Evolutionary conservation across 805 yeast species (phyloP), one percentile per base, ranked within the genome.

Genomic region (Candida insectorum): DNA sequence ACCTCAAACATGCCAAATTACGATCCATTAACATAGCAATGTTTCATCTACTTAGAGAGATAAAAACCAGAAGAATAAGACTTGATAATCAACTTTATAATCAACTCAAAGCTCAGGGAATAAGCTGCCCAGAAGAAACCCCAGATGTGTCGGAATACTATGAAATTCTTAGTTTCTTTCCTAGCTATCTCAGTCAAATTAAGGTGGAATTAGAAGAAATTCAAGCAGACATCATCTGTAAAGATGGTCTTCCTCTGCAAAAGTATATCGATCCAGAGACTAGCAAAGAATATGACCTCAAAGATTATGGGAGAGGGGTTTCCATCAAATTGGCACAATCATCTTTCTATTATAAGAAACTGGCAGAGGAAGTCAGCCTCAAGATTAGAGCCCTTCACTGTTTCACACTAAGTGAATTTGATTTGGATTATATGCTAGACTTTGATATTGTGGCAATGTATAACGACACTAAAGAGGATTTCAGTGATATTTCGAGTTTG

Each of bases 221-320:
- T 11, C 61, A 58, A 40, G 50, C 58, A 2, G 62, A 61, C 28
- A 51, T 67, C 4, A 50, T 61, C 10, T 65, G 71, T 40, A 64
- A 63, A 32, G 72, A 66, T 34, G 59, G 59, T 6, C 46, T 67
- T 12, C 73, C 73, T 0, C 48, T 54, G 32, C 59, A 58, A 31
- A 34, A 40, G 2, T 41, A 58, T 9, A 41, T 30, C 19, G 61
- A 59, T 28, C 48, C 50, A 5, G 35, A 34, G 2, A 29, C 52
- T 2, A 48, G 45, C 2, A 40, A 56, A 16, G 52, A 59, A 5
- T 40, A 61, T 16, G 63, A 67, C 35, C 44, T 67, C 29, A 60
- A 58, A 5, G 59, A 55, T 28, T 65, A 50, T 41, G 59, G 56
- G 29, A 42, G 72, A 35, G 73, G 73, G 2, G 56, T 65, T 4